A percentile compares a stretch with the other conserved stretches of the same genome.
These are phyloP conservation scores for Elongisporangium anandrum DNA, from an alignment of 352 stramenopile genomes.

Conservation along the genomic window DNA sequence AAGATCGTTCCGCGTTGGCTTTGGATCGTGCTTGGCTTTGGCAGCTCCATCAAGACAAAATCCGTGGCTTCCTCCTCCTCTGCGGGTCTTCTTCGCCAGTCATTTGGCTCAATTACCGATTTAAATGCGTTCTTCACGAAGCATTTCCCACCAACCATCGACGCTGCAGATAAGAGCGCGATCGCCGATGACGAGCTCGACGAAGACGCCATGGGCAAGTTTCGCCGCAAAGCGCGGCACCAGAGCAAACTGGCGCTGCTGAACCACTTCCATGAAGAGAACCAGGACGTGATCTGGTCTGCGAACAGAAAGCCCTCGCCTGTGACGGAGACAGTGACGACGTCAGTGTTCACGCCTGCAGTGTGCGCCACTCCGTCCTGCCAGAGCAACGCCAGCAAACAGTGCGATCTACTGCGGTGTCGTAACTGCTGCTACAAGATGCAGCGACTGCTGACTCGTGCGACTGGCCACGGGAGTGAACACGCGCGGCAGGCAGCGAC, in stretches of 20 bases:
- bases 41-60: neutral
- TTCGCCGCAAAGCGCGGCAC: conserved; percentile 55
- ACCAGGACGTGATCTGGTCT: conserved; percentile 46
- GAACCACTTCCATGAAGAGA: conserved; percentile 36
- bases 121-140: conserved; percentile 25
- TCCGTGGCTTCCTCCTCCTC: neutral
- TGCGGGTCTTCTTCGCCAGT: conserved; percentile 8
- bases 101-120: conserved; percentile 17
- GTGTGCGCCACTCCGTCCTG: conserved; percentile 17
- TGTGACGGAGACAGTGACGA: conserved; percentile 9
- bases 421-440: conserved; percentile 67
- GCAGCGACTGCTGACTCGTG: conserved; percentile 34
- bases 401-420: conserved; percentile 44
- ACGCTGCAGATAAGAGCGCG: neutral
- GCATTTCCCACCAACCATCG: conserved; percentile 3
- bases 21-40: neutral
- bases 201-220: conserved; percentile 20
- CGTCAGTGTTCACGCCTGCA: conserved; percentile 19
- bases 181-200: neutral
- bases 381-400: conserved; percentile 28
- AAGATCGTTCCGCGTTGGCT: neutral
- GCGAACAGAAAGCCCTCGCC: conserved; percentile 24
- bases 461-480: conserved; percentile 7
- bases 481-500: conserved; percentile 10
- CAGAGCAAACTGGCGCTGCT: conserved; percentile 51